phyloP scores from a whole-genome alignment of 129 eudicot genomes.

The Lactuca saligna region DNA sequence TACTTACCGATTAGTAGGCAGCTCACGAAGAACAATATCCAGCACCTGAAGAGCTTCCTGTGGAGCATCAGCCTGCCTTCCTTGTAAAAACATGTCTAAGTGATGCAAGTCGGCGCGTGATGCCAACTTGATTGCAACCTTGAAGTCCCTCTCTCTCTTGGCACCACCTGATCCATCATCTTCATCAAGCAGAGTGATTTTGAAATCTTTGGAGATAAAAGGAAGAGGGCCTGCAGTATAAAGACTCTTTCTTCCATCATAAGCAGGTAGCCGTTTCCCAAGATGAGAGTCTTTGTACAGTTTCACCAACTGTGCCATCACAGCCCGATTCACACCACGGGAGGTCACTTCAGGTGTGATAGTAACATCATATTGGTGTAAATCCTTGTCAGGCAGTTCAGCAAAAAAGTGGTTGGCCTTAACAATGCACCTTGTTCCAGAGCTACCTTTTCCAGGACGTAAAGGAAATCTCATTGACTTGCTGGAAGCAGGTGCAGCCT shows the following conservation, averaged over 20 bases:
- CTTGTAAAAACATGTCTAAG: conserved; percentile 73
- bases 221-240: conserved; percentile 97
- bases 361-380: conserved; percentile 83
- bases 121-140: conserved; percentile 85
- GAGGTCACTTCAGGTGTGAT: conserved; percentile 84
- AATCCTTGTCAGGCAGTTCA: conserved; percentile 76
- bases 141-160: conserved; percentile 80
- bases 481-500: conserved; percentile 62
- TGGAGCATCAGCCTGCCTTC: conserved; percentile 93
- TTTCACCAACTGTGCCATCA: conserved; percentile 76
- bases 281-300: conserved; percentile 74
- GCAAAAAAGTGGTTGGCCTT: conserved; percentile 96
- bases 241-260: conserved; percentile 88
- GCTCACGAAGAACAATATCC: conserved; percentile 92
- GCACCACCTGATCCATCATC: conserved; percentile 67
- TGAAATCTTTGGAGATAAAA: conserved; percentile 72
- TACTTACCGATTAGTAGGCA: conserved; percentile 65
- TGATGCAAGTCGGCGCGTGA: conserved; percentile 93
- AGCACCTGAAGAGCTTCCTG: conserved; percentile 93
- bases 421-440: conserved; percentile 76
- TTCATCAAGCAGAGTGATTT: conserved; percentile 60
- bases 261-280: conserved; percentile 85
- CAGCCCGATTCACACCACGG: conserved; percentile 65
- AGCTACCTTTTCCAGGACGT: conserved; percentile 82
- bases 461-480: conserved; percentile 62